phyloP scores from a whole-genome alignment of 257 asterid species.

The Cinchona pubescens region DNA sequence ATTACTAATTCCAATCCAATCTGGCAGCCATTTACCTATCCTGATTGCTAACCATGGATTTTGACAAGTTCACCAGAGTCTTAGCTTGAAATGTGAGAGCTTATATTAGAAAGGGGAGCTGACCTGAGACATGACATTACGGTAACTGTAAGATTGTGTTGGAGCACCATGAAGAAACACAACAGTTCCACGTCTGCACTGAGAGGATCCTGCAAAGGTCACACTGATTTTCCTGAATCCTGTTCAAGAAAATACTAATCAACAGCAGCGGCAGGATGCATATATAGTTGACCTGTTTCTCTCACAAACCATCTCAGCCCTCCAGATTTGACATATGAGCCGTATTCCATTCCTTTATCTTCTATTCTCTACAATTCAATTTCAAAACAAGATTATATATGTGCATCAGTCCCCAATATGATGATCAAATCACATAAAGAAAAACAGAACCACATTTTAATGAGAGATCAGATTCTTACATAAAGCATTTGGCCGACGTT shows the following conservation, averaged over 20 bases:
- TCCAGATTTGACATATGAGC: constrained; percentile 71
- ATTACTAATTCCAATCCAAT: background rate
- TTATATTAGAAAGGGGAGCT: constrained; percentile 38
- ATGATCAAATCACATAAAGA: background rate
- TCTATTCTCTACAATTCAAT: constrained; percentile 60
- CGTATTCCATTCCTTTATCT: constrained; percentile 81
- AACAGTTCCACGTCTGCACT: constrained; percentile 74
- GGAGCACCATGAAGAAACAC: constrained; percentile 98
- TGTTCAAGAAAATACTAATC: background rate
- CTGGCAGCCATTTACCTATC: background rate
- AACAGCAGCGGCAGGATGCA: too few species aligned
- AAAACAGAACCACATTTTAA: too few species aligned
- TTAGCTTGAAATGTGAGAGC: background rate
- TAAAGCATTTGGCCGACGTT: constrained; percentile 95
- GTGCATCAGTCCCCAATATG: constrained; percentile 11
- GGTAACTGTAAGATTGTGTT: constrained; percentile 89
- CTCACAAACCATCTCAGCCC: constrained; percentile 91
- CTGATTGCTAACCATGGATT: background rate
- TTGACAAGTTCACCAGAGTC: background rate
- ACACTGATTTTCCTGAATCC: constrained; percentile 18
- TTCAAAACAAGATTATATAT: background rate
- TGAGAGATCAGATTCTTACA: constrained; percentile 45
- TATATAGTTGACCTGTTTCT: constrained; percentile 69
- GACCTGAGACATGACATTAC: constrained; percentile 96
- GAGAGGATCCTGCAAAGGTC: constrained; percentile 60